A percentile compares a stretch with the other conserved stretches of the same genome.
phyloP scores from a whole-genome alignment of 257 asterid species.

The Jaltomata sinuosa region DNA sequence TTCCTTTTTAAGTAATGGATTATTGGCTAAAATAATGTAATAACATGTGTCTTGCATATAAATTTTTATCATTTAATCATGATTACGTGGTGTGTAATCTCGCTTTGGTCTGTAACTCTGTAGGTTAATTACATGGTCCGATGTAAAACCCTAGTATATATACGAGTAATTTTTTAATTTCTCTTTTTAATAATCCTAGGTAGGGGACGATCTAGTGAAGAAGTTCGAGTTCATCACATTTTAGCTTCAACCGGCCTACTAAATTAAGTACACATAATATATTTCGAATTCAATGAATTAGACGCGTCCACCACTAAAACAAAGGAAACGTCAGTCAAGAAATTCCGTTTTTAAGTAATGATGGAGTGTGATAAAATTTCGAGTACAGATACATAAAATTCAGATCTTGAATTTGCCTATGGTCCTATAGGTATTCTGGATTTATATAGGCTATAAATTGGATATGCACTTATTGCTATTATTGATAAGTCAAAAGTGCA shows the following conservation, averaged over 20 bases:
- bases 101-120: neutral
- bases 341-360: neutral
- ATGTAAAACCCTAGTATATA: no score
- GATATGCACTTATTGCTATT: neutral
- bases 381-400: neutral
- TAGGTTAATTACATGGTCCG: no score
- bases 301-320: neutral
- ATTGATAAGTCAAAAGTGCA: neutral
- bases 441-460: neutral
- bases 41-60: neutral
- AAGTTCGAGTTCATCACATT: neutral
- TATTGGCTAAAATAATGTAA: neutral
- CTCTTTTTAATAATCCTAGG: no score
- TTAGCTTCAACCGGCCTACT: neutral
- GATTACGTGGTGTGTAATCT: neutral
- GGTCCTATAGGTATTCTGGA: neutral
- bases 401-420: accelerated
- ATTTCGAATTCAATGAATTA: no score
- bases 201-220: neutral
- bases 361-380: neutral
- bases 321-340: neutral
- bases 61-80: neutral
- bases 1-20: neutral
- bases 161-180: no score
- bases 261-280: no score